phyloP scores from a whole-genome alignment of 2,329 filamentous ascomycete genomes.

The Colletotrichum paranaense region DNA sequence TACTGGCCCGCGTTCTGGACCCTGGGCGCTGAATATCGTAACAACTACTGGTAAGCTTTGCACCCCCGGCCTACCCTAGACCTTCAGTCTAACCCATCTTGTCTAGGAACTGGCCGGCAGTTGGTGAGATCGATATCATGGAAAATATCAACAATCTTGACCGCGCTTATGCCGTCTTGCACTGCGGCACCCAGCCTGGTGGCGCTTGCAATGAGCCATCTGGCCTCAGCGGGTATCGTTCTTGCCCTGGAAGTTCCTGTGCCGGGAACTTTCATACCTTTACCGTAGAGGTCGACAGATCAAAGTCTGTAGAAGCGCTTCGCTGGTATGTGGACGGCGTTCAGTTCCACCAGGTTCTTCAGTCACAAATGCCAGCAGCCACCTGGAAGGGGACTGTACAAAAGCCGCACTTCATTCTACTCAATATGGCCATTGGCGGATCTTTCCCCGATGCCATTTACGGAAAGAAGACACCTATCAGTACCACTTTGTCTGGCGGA shows the following conservation, averaged over 20 bases:
- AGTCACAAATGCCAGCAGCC: slow-evolving; percentile 40
- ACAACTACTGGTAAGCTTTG: slow-evolving; percentile 44
- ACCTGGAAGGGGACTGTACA: slow-evolving; percentile 46
- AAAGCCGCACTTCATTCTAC: slow-evolving; percentile 46
- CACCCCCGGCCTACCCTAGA: slow-evolving; percentile 54
- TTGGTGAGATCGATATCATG: slow-evolving; percentile 68
- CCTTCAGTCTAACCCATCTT: slow-evolving; percentile 57
- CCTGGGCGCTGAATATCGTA: slow-evolving; percentile 51
- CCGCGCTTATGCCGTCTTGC: slow-evolving; percentile 60
- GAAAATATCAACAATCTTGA: slow-evolving; percentile 73
- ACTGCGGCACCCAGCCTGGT: slow-evolving; percentile 59
- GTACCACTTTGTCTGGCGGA: not conserved
- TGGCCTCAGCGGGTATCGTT: slow-evolving; percentile 47
- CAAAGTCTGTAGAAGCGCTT: slow-evolving; percentile 52
- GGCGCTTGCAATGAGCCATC: slow-evolving; percentile 63
- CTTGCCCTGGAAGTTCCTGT: not conserved
- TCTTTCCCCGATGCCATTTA: slow-evolving; percentile 47
- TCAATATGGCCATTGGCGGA: slow-evolving; percentile 54
- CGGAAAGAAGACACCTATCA: slow-evolving; percentile 4
- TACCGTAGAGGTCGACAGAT: slow-evolving; percentile 47
- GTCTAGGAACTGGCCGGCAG: slow-evolving; percentile 50
- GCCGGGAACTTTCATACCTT: slow-evolving; percentile 42
- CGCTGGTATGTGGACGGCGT: slow-evolving; percentile 61
- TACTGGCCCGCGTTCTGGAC: slow-evolving; percentile 61
- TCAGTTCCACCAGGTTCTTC: slow-evolving; percentile 54